Evolutionary conservation across 768 basidiomycete genomes (phyloP).

Genomic region (Lactarius hengduanensis): DNA sequence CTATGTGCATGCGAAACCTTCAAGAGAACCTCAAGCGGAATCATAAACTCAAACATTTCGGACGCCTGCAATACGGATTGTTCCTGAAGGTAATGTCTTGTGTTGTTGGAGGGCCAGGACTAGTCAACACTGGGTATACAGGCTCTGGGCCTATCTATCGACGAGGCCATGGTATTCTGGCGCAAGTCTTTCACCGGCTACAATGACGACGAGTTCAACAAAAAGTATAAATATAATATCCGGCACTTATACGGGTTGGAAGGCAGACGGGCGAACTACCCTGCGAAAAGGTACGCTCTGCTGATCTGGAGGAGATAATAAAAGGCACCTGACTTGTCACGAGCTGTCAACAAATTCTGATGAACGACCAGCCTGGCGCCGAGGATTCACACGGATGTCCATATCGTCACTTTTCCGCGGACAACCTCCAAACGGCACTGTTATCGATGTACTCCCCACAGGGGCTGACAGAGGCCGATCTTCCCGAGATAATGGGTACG

Average conservation of each 20-base stretch:
- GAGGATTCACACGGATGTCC: conserved; percentile 85
- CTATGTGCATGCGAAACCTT: conserved; percentile 90
- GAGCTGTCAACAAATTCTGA: conserved; percentile 90
- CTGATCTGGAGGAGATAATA: neutral
- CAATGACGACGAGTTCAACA: conserved; percentile 95
- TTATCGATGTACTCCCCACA: conserved; percentile 62
- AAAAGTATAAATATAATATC: conserved; percentile 96
- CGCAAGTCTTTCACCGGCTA: conserved; percentile 76
- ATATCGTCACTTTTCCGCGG: conserved; percentile 82
- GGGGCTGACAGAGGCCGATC: conserved; percentile 63
- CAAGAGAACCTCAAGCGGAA: conserved; percentile 77
- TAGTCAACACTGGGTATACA: conserved; percentile 35
- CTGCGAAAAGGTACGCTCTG: conserved; percentile 73
- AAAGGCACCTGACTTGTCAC: neutral
- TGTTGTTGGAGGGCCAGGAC: conserved; percentile 3
- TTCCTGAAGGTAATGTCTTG: conserved; percentile 81
- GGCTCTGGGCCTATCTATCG: conserved; percentile 91
- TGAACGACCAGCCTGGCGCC: conserved; percentile 60
- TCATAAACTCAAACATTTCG: conserved; percentile 90
- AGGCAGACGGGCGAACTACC: conserved; percentile 92
- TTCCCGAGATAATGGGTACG: conserved; percentile 77
- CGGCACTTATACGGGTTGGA: conserved; percentile 93
- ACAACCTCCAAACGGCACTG: conserved; percentile 79
- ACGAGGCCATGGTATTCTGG: conserved; percentile 95
- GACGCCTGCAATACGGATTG: conserved; percentile 84